Percentiles rank a stretch among this genome's conserved stretches.
Evolutionary conservation across 1,284 basidiomycete genomes (phyloP).

Genomic region (Irpex sp.): DNA sequence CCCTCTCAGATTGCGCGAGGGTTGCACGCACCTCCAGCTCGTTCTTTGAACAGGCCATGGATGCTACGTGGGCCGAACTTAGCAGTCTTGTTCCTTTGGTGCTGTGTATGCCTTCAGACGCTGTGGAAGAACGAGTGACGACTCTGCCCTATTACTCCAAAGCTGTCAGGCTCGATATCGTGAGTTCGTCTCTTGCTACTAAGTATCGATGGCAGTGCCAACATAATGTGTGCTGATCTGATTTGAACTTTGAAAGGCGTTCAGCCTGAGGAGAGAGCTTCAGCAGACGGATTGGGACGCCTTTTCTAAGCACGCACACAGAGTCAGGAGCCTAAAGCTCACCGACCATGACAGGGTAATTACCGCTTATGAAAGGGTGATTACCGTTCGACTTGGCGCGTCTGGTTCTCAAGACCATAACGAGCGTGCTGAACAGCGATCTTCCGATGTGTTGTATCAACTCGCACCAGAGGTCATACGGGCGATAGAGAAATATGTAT

Average conservation of each 20-base stretch:
- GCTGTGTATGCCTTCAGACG: not conserved
- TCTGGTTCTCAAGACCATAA: too few species aligned
- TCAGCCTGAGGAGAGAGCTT: too few species aligned
- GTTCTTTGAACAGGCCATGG: too few species aligned
- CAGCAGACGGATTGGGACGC: not conserved
- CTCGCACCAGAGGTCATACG: too few species aligned
- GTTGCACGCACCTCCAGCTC: too few species aligned
- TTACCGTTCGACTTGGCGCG: too few species aligned
- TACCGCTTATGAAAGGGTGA: too few species aligned
- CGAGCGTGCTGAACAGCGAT: too few species aligned
- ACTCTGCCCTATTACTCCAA: not conserved
- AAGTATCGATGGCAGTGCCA: not conserved
- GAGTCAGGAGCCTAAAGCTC: not conserved
- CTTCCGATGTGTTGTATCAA: too few species aligned
- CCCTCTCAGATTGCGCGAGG: too few species aligned
- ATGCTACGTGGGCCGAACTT: not conserved
- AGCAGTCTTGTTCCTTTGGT: not conserved
- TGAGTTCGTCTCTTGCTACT: not conserved
- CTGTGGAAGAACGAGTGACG: not conserved
- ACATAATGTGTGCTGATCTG: not conserved
- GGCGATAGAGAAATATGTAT: too few species aligned
- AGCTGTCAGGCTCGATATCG: not conserved
- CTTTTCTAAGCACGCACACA: not conserved
- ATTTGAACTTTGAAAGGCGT: not conserved
- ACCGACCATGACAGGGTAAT: too few species aligned